Percentiles rank a stretch among this genome's conserved stretches.
These are phyloP conservation scores for Cenchrus americanus DNA, from an alignment of 176 grass and related monocot genomes.

Conservation along the genomic window DNA sequence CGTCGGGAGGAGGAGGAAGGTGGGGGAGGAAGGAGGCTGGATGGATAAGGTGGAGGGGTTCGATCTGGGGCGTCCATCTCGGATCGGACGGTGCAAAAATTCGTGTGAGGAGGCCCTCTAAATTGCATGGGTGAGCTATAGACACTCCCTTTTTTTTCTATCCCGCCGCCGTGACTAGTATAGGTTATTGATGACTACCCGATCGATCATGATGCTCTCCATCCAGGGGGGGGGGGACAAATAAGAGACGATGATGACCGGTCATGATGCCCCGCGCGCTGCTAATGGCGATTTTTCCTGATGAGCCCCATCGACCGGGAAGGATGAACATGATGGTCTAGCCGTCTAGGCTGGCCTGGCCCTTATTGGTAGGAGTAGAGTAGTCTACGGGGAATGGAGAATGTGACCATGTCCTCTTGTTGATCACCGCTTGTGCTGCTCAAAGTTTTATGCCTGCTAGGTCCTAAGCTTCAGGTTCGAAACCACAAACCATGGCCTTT, in stretches of 20 bases:
- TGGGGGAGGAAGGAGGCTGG: too few relatives aligned
- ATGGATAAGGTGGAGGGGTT: too few relatives aligned
- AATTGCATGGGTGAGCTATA: too few relatives aligned
- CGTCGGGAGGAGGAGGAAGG: too few relatives aligned
- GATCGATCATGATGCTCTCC: slow-evolving; percentile 23
- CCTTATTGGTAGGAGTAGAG: not conserved
- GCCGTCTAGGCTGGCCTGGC: not conserved
- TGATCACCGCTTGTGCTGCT: not conserved
- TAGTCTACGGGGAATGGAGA: not conserved
- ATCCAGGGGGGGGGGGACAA: not conserved
- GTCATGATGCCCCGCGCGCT: not conserved
- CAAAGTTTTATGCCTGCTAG: not conserved
- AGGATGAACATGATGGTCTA: not conserved
- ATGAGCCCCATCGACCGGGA: not conserved
- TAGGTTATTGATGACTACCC: slow-evolving; percentile 19
- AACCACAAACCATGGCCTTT: not conserved
- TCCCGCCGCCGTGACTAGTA: not conserved
- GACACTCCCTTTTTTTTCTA: not conserved
- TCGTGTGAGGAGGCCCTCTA: too few relatives aligned
- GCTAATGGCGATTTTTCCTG: slow-evolving; percentile 16
- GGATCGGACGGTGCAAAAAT: too few relatives aligned
- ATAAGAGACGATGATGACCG: not conserved
- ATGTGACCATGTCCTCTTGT: not conserved
- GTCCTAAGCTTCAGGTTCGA: not conserved
- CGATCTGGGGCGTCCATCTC: too few relatives aligned